phyloP scores from a whole-genome alignment of 2,329 filamentous ascomycete species.

The Eutypella sp. region DNA sequence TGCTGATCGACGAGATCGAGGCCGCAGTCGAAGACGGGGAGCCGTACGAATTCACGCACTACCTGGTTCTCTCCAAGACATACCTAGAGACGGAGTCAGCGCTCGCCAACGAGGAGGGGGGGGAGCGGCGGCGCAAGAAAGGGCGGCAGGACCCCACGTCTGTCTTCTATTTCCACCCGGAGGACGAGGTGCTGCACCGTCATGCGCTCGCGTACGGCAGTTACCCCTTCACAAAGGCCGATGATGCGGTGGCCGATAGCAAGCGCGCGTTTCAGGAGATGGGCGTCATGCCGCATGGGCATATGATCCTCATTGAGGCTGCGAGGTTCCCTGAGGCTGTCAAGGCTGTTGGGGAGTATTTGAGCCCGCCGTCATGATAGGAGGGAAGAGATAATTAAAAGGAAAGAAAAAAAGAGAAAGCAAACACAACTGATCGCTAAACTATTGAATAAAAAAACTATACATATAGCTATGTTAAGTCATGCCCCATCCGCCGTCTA shows the following conservation, averaged over 20 bases:
- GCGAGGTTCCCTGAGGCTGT: conserved; percentile 70
- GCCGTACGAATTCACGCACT: conserved; percentile 90
- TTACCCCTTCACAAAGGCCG: conserved; percentile 76
- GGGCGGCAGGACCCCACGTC: conserved; percentile 56
- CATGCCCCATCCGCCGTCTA: too few relatives aligned
- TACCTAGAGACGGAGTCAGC: conserved; percentile 84
- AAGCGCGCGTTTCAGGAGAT: conserved; percentile 93
- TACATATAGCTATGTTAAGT: too few relatives aligned
- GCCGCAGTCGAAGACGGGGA: conserved; percentile 86
- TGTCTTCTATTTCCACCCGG: conserved; percentile 88
- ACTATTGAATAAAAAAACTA: too few relatives aligned
- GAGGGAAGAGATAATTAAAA: conserved; percentile 27
- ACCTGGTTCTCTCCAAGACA: conserved; percentile 85
- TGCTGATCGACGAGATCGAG: conserved; percentile 87
- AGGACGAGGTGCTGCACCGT: conserved; percentile 84
- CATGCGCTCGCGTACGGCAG: conserved; percentile 65
- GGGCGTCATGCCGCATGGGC: conserved; percentile 78
- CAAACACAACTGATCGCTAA: too few relatives aligned
- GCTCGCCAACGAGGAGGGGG: conserved; percentile 64
- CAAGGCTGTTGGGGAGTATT: conserved; percentile 69
- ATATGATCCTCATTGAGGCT: conserved; percentile 82
- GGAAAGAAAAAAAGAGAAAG: conserved; percentile 13
- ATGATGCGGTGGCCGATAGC: conserved; percentile 78
- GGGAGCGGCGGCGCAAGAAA: conserved; percentile 64
- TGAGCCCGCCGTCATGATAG: conserved; percentile 46